phyloP scores from a whole-genome alignment of 2,329 filamentous ascomycete species.

The Coniochaeta ligniaria region DNA sequence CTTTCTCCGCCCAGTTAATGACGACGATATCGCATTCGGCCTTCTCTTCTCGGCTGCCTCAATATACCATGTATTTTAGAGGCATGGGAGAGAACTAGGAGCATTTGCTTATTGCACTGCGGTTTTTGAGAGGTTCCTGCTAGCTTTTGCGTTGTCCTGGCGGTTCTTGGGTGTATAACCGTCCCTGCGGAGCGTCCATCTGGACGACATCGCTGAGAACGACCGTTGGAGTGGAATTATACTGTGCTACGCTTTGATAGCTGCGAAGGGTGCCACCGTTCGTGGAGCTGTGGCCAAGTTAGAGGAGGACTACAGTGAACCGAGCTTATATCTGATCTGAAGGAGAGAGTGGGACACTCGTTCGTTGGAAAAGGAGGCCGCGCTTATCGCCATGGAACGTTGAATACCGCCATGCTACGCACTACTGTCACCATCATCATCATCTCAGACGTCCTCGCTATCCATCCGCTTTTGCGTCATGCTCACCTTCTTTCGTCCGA shows the following conservation, averaged over 20 bases:
- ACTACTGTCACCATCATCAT: background rate
- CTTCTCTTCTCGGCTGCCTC: background rate
- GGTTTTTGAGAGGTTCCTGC: background rate
- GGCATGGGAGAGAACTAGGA: background rate
- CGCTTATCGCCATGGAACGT: background rate
- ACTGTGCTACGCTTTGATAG: background rate
- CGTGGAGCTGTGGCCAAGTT: too few relatives aligned
- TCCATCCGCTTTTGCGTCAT: background rate
- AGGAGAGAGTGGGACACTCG: background rate
- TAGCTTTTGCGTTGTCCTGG: background rate
- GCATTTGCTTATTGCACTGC: background rate
- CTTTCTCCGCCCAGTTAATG: background rate
- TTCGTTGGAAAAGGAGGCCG: background rate
- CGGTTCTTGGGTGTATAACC: background rate
- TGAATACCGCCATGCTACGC: background rate
- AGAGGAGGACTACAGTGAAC: background rate
- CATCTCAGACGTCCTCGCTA: background rate
- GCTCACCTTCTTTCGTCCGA: background rate
- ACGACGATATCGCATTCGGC: background rate
- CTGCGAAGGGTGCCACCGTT: too few relatives aligned
- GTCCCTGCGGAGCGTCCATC: background rate
- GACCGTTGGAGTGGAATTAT: background rate
- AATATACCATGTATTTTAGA: background rate
- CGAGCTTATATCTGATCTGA: background rate
- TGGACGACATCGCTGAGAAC: background rate